Conservation (phyloP, 345 rosid genomes). For the Dipteronia sinensis region DNA sequence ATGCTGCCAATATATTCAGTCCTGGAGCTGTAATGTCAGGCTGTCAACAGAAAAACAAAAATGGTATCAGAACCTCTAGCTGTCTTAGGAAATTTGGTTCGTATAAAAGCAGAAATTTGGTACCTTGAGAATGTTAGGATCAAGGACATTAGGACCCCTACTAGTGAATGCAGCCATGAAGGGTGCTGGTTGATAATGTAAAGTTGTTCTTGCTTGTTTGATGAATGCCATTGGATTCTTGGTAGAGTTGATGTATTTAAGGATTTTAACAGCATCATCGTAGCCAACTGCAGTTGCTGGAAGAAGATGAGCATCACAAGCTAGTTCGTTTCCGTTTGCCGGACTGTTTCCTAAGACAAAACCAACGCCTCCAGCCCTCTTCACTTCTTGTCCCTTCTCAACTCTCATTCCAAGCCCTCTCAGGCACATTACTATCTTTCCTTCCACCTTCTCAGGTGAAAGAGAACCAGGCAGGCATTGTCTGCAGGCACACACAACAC, state of each 20-base stretch:
- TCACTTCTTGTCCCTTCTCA: conserved; percentile 72
- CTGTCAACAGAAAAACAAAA: conserved; percentile 29
- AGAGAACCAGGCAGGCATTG: conserved; percentile 76
- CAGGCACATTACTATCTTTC: conserved; percentile 79
- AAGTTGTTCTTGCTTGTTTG: conserved; percentile 42
- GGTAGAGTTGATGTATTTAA: conserved; percentile 61
- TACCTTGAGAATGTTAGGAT: conserved; percentile 76
- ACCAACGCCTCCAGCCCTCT: conserved; percentile 82
- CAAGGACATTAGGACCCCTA: conserved; percentile 66
- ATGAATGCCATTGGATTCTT: conserved; percentile 55
- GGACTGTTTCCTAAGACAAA: conserved; percentile 56
- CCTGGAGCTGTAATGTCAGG: conserved; percentile 90
- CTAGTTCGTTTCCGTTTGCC: conserved; percentile 31
- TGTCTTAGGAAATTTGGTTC: not conserved
- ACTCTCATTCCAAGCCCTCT: conserved; percentile 65
- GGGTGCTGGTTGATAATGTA: conserved; percentile 60
- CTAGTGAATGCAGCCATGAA: conserved; percentile 68
- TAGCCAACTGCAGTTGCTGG: conserved; percentile 50
- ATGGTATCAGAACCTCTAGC: no score
- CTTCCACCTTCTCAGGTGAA: conserved; percentile 53
- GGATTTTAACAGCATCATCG: conserved; percentile 37
- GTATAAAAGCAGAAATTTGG: not conserved
- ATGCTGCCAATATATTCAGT: conserved; percentile 76
- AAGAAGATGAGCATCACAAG: conserved; percentile 56
- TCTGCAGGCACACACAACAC: conserved; percentile 28